Conservation (phyloP, 1,139 yeast species). For the Saccharomyces pastorianus region DNA sequence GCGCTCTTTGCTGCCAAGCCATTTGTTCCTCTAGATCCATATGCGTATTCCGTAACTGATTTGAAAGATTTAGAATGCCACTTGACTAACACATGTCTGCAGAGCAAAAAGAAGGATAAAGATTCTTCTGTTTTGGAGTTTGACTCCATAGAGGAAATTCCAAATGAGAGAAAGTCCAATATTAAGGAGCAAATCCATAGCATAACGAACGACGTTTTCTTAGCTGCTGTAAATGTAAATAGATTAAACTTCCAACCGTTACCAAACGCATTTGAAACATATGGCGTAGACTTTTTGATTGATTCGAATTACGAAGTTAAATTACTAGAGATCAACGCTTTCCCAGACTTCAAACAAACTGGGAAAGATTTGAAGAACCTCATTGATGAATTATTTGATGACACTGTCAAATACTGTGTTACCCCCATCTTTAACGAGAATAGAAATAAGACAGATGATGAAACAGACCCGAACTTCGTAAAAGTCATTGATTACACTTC, state of each 20-base stretch:
- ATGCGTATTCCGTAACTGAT: slow-evolving; percentile 30
- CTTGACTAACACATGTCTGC: slow-evolving; percentile 88
- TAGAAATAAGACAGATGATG: slow-evolving; percentile 1
- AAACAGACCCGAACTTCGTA: slow-evolving; percentile 25
- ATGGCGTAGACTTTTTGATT: slow-evolving; percentile 81
- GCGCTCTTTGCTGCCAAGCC: slow-evolving; percentile 64
- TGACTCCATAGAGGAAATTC: slow-evolving; percentile 47
- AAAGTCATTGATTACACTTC: slow-evolving; percentile 36
- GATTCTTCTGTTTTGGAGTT: slow-evolving; percentile 57
- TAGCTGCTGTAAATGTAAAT: slow-evolving; percentile 75
- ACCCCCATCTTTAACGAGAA: slow-evolving; percentile 34
- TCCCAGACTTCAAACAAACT: slow-evolving; percentile 94
- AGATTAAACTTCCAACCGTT: slow-evolving; percentile 85
- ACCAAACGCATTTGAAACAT: slow-evolving; percentile 73
- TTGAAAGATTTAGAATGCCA: slow-evolving; percentile 46
- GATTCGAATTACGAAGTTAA: slow-evolving; percentile 47
- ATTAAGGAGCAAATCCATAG: slow-evolving; percentile 51
- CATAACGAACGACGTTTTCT: slow-evolving; percentile 63
- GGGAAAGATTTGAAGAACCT: slow-evolving; percentile 64
- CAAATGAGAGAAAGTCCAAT: slow-evolving; percentile 32
- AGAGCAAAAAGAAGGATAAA: slow-evolving; percentile 41
- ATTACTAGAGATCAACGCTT: slow-evolving; percentile 80
- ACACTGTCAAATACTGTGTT: slow-evolving; percentile 37
- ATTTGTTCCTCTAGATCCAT: slow-evolving; percentile 38
- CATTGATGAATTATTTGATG: slow-evolving; percentile 52